These are phyloP conservation scores for Solanum arcanum DNA, from an alignment of 257 asterid genomes.

Conservation along the genomic window DNA sequence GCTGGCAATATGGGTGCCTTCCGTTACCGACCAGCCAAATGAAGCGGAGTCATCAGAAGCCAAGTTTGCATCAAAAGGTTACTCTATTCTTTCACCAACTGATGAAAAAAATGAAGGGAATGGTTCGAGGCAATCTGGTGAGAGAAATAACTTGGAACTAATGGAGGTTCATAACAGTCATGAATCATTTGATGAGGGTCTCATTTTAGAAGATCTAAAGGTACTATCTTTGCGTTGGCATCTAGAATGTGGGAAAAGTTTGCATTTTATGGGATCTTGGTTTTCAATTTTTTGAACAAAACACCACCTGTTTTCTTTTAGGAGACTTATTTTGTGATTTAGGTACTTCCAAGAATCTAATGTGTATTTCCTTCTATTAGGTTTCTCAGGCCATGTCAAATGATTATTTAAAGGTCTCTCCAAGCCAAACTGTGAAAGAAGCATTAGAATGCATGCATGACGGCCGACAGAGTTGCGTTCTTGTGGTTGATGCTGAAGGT, in stretches of 20 bases:
- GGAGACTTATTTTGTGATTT: background rate
- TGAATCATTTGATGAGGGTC: slow-evolving; percentile 40
- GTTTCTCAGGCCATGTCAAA: slow-evolving; percentile 80
- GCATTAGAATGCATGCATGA: slow-evolving; percentile 62
- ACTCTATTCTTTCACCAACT: slow-evolving; percentile 48
- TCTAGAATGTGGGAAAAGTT: background rate
- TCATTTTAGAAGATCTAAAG: slow-evolving; percentile 68
- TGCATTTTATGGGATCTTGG: background rate
- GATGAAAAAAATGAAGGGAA: slow-evolving; percentile 44
- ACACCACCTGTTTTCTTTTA: slow-evolving; percentile 1
- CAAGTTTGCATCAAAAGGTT: slow-evolving; percentile 44
- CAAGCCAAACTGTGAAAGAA: slow-evolving; percentile 58
- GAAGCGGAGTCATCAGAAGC: slow-evolving; percentile 45
- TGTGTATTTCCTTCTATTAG: slow-evolving; percentile 26
- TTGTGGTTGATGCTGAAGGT: slow-evolving; percentile 64
- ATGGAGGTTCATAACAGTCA: slow-evolving; percentile 29
- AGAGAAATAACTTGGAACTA: slow-evolving; percentile 62
- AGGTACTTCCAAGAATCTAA: background rate
- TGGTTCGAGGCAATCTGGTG: slow-evolving; percentile 32
- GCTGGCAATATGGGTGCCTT: slow-evolving; percentile 98
- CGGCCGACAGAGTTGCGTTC: slow-evolving; percentile 53
- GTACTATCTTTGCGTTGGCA: slow-evolving; percentile 18
- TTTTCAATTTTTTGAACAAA: background rate
- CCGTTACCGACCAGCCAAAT: slow-evolving; percentile 71
- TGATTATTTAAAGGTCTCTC: slow-evolving; percentile 47